Percentiles rank a stretch among this genome's conserved stretches.
Conservation (phyloP, 371 early-diverging fungal species). For the Nosema muscidifuracis region DNA sequence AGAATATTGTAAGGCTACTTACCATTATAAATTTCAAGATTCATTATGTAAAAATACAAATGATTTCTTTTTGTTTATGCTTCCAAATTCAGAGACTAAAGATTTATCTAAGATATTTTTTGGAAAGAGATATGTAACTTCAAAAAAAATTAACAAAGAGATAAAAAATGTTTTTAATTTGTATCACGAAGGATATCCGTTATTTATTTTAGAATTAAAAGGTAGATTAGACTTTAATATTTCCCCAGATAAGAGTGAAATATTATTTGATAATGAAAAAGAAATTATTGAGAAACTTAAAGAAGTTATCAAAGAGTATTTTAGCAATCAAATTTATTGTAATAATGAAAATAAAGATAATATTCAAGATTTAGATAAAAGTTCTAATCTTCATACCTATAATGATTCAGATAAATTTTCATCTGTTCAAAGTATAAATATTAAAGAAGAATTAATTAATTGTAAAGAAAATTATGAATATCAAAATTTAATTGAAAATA, state of each 20-base stretch:
- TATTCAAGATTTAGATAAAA: too few relatives aligned
- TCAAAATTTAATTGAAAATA: too few relatives aligned
- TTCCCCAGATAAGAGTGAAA: constrained; percentile 46
- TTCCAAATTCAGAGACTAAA: constrained; percentile 11
- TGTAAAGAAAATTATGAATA: too few relatives aligned
- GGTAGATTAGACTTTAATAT: constrained; percentile 46
- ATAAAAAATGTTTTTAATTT: constrained; percentile 32
- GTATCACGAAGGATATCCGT: constrained; percentile 26
- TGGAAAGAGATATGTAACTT: constrained; percentile 29
- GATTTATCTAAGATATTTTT: constrained; percentile 17
- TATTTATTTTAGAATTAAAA: constrained; percentile 40
- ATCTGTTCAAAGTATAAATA: too few relatives aligned
- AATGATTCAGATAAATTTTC: too few relatives aligned
- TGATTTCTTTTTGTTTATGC: constrained; percentile 32
- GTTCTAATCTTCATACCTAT: too few relatives aligned
- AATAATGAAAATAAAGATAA: too few relatives aligned
- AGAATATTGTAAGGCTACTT: constrained; percentile 23
- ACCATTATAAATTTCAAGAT: constrained; percentile 8
- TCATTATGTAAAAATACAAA: background rate
- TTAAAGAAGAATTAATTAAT: too few relatives aligned
- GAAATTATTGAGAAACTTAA: constrained; percentile 34
- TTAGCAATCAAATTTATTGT: background rate
- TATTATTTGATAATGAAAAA: constrained; percentile 32
- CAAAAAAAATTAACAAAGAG: constrained; percentile 14
- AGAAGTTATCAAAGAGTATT: constrained; percentile 21